Percentiles rank a stretch among this genome's conserved stretches.
Evolutionary conservation across 768 basidiomycete species (phyloP).

Genomic region (Mycena belliarum): DNA sequence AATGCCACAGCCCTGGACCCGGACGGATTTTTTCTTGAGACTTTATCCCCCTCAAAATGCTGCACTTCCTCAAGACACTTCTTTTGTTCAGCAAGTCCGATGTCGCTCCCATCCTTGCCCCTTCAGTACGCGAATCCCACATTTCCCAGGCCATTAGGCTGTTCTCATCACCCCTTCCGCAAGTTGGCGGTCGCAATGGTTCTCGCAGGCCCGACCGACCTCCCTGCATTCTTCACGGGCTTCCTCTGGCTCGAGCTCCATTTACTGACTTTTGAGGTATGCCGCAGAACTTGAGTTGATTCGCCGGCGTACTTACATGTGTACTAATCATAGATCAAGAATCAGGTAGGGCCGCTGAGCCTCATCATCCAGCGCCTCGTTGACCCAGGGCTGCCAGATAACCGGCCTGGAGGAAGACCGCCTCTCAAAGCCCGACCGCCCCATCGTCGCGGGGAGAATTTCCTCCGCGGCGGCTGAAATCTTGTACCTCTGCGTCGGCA

Average conservation of each 20-base stretch:
- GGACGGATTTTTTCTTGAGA: not conserved
- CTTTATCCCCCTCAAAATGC: not conserved
- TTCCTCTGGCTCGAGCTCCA: slow-evolving; percentile 25
- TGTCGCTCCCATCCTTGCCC: slow-evolving; percentile 7
- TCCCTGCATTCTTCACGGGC: slow-evolving; percentile 16
- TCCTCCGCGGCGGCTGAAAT: slow-evolving; percentile 12
- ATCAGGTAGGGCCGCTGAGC: not conserved
- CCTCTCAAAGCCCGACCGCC: slow-evolving; percentile 24
- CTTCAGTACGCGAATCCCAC: not conserved
- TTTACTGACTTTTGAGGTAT: slow-evolving; percentile 21
- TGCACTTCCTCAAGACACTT: not conserved
- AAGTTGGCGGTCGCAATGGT: slow-evolving; percentile 21
- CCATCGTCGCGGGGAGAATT: slow-evolving; percentile 21
- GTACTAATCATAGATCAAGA: slow-evolving; percentile 13
- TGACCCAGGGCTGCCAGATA: not conserved
- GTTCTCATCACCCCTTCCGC: not conserved
- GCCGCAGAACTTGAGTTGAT: not conserved
- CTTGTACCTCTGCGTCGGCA: slow-evolving; percentile 14
- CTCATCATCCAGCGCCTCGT: not conserved
- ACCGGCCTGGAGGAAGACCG: slow-evolving; percentile 25
- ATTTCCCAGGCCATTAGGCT: not conserved
- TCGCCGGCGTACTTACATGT: not conserved
- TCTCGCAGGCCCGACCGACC: slow-evolving; percentile 23
- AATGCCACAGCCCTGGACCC: not conserved
- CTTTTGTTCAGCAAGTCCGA: slow-evolving; percentile 12